Base-by-base conservation (phyloP, 352 stramenopile genomes). In the Phytophthora sp. region DNA sequence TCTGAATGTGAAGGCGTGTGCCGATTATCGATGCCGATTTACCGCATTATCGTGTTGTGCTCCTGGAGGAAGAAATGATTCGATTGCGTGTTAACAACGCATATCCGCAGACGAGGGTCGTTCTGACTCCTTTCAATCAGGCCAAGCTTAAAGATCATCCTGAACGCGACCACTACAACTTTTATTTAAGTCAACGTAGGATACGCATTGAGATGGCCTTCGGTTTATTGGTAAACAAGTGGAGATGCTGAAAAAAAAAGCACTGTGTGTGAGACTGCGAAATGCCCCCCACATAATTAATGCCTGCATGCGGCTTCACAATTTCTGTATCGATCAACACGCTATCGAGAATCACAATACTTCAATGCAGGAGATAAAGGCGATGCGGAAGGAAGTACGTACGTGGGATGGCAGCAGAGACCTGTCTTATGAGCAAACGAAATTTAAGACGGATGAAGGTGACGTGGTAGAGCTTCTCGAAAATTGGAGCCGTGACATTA, bases 1-100 rank as follows among this genome's bases (percentile, higher is more conserved):
- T 3, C 24, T 63, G 3, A 65, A 65, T 23, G 46, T 57, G 2
- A 35, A 57, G 18, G 45, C 26, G 13, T 65, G 46, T 41, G 29
- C 30, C 2, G 44, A 55, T 41, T 31, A 49, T 12, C 6, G 6
- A 6, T 63, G 29, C 18, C 33, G 35, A 9, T 57, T 65, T 57
- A 52, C 46, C 0, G 57, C 36, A 15, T 44, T 57, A 26, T 9
- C 57, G 1, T 64, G 44, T 4, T 33, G 57, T 20, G n/a, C 35
- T 13, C 57, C 57, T 26, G 57, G 57, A 21, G 57, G 57, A 18
- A 16, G 45, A 29, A 65, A 65, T 36, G 57, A 57, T 45, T n/a
- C n/a, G n/a, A n/a, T n/a, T n/a, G n/a, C n/a, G n/a, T 21, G 56
- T 12, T 4, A 35, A 57, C 24, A 64, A 64, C 21, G 31, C 55